Evolutionary conservation across 495 filamentous ascomycete species (phyloP).

Genomic region (Entonaema liquescens): DNA sequence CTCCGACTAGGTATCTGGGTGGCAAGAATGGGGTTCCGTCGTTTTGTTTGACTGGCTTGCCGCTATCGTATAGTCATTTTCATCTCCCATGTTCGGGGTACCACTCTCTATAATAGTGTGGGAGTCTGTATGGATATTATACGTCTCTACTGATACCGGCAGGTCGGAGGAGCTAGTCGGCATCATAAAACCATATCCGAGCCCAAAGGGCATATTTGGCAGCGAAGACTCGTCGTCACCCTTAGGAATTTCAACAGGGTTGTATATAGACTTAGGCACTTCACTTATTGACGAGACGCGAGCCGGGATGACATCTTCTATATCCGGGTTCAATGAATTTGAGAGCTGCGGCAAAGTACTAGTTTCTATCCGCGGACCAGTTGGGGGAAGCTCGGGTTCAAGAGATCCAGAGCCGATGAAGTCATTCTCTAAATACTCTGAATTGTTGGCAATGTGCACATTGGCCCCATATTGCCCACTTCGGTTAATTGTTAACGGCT

Average conservation of each 20-base stretch:
- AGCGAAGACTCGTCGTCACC: not conserved
- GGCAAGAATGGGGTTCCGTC: constrained; percentile 16
- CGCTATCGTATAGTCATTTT: not conserved
- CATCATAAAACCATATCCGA: not conserved
- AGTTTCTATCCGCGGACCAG: not conserved
- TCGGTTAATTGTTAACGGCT: constrained; percentile 19
- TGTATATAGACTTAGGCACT: not conserved
- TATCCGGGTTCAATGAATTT: not conserved
- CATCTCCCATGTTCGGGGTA: not conserved
- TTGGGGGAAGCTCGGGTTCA: not conserved
- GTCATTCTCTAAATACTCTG: not conserved
- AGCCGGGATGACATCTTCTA: constrained; percentile 1
- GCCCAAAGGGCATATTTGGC: not conserved
- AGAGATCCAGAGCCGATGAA: not conserved
- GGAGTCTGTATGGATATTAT: not conserved
- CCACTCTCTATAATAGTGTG: not conserved
- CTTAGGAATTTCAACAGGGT: not conserved
- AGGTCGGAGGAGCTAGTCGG: not conserved
- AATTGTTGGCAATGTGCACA: not conserved
- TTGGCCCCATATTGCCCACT: not conserved
- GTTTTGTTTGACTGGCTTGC: not conserved
- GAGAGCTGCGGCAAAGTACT: not conserved
- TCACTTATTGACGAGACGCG: constrained; percentile 27
- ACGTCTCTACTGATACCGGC: not conserved
- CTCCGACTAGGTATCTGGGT: constrained; percentile 38